phyloP scores from a whole-genome alignment of 495 filamentous ascomycete species.

The Lasiosphaeris hirsuta region DNA sequence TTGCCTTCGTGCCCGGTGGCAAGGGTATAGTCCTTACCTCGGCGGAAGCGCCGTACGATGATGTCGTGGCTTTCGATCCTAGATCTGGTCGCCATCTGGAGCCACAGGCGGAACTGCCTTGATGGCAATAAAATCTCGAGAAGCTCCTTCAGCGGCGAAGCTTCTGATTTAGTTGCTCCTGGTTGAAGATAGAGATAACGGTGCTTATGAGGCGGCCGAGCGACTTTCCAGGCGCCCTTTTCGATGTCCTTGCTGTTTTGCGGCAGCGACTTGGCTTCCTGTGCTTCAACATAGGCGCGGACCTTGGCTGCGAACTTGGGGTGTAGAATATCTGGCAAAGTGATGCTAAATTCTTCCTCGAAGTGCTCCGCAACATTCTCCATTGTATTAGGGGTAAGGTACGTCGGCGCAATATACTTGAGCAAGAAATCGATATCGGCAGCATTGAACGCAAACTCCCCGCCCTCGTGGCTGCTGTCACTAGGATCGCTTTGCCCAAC shows the following conservation, averaged over 20 bases:
- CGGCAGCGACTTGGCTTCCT: slow-evolving; percentile 52
- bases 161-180: slow-evolving; percentile 22
- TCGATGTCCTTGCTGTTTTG: slow-evolving; percentile 56
- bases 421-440: slow-evolving; percentile 81
- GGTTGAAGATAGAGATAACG: slow-evolving; percentile 78
- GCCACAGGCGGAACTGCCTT: slow-evolving; percentile 84
- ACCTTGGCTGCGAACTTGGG: slow-evolving; percentile 70
- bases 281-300: slow-evolving; percentile 61
- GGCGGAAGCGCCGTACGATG: slow-evolving; percentile 77
- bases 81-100: slow-evolving; percentile 73
- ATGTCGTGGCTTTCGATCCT: slow-evolving; percentile 63
- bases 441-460: slow-evolving; percentile 56
- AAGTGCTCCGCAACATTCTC: slow-evolving; percentile 78
- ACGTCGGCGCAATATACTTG: slow-evolving; percentile 82
- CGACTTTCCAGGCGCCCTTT: slow-evolving; percentile 64
- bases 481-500: slow-evolving; percentile 47
- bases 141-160: slow-evolving; percentile 68
- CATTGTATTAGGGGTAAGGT: slow-evolving; percentile 90
- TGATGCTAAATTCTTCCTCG: slow-evolving; percentile 74
- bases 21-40: slow-evolving; percentile 86
- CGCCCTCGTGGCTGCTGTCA: slow-evolving; percentile 38
- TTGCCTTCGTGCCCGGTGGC: slow-evolving; percentile 79
- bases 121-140: slow-evolving; percentile 77
- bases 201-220: slow-evolving; percentile 91
- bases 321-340: slow-evolving; percentile 71